These are phyloP conservation scores for Xylaria curta DNA, from an alignment of 495 filamentous ascomycete species.

Conservation along the genomic window DNA sequence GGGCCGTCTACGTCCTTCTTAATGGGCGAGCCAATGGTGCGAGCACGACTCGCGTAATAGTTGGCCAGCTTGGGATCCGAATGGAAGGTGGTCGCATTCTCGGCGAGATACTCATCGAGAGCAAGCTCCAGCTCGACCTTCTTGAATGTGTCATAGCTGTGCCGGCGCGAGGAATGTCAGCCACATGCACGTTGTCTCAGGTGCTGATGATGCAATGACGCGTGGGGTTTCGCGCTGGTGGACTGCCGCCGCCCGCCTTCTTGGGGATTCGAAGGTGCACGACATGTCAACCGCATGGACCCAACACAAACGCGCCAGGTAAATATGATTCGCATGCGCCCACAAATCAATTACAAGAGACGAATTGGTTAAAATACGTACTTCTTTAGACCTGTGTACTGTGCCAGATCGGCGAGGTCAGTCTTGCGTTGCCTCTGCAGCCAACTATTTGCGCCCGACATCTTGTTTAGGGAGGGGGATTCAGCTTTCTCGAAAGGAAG, in stretches of 20 bases:
- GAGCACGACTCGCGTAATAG: slow-evolving; percentile 75
- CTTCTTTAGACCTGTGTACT: slow-evolving; percentile 75
- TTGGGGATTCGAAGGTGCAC: slow-evolving; percentile 26
- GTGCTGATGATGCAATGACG: slow-evolving; percentile 29
- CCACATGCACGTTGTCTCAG: slow-evolving; percentile 31
- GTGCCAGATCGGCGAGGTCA: slow-evolving; percentile 77
- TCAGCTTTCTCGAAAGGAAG: neutral
- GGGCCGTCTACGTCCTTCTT: slow-evolving; percentile 68
- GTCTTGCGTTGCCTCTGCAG: slow-evolving; percentile 83
- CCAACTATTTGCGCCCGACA: slow-evolving; percentile 66
- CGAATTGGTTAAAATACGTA: slow-evolving; percentile 50
- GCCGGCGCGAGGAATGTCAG: slow-evolving; percentile 35
- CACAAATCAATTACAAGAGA: slow-evolving; percentile 23
- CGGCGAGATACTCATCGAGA: slow-evolving; percentile 76
- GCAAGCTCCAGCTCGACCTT: slow-evolving; percentile 82
- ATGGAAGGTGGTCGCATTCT: slow-evolving; percentile 65
- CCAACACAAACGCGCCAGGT: neutral
- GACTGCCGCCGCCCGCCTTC: slow-evolving; percentile 30
- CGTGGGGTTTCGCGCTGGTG: slow-evolving; percentile 21
- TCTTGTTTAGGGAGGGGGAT: slow-evolving; percentile 30
- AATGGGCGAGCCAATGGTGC: slow-evolving; percentile 68
- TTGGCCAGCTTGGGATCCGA: slow-evolving; percentile 68
- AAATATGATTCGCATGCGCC: slow-evolving; percentile 11
- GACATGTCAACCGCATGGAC: slow-evolving; percentile 10
- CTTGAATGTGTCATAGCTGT: slow-evolving; percentile 72